Evolutionary conservation across 805 yeast genomes (phyloP), one percentile per base, ranked within the genome.

Genomic region (Tetrapisispora pingtungensis): DNA sequence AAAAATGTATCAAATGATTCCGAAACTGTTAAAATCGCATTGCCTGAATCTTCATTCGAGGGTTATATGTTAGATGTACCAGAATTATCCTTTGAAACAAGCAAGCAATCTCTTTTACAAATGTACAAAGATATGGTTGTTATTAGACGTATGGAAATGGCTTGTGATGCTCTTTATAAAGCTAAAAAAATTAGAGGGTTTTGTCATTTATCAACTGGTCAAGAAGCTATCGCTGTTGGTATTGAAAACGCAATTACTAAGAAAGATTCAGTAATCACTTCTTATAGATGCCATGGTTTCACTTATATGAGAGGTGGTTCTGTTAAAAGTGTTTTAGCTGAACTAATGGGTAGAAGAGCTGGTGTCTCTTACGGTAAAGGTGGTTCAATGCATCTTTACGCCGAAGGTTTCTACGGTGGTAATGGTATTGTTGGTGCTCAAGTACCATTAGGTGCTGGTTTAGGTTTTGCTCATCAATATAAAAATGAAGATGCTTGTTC

Each of bases 341-440:
- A 93, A 73, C 77, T 93, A 67, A 84, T 93, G 90, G 98, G 98
- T 59, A 84, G 83, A 73, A 81, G 95, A 73, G 72, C 82, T 46
- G 97, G 98, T 75, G 94, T 85, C 49, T 84, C 97, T 36, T 81
- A 72, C 71, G 98, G 98, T 73, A 93, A 93, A 72, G 98, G 98
- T 74, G 98, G 98, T 59, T 93, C 98, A 53, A 93, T 93, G 98
- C 98, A 93, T 74, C 85, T 93, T 89, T 93, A 81, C 67, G 85
- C 95, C 40, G 81, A 82, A 39, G 94, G 94, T 49, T 93, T 93
- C 76, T 93, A 83, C 70, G 98, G 98, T 67, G 98, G 98, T 71
- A 93, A 93, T 72, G 98, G 98, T 75, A 93, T 93, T 67, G 98
- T 93, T 45, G 98, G 98, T 66, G 98, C 97, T 43, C 98, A 93